phyloP scores from a whole-genome alignment of 2,329 filamentous ascomycete genomes.

The Corinectria fuckeliana region DNA sequence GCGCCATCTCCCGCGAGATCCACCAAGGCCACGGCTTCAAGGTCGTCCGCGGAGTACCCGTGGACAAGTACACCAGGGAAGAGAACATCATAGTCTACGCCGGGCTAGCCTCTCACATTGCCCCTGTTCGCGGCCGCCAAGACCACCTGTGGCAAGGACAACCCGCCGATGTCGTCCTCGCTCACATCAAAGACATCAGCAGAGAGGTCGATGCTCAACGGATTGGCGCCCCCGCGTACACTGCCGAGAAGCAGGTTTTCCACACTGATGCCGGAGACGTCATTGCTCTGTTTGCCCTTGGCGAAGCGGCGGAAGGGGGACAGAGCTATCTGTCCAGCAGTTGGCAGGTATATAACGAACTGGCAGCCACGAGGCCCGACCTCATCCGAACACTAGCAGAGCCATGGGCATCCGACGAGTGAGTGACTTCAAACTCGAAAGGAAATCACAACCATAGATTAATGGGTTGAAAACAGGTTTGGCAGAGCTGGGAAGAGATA shows the following conservation, averaged over 20 bases:
- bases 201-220: constrained; percentile 35
- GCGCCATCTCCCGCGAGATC: constrained; percentile 58
- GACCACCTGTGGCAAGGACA: constrained; percentile 53
- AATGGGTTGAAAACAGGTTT: constrained; percentile 49
- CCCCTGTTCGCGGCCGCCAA: constrained; percentile 57
- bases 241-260: constrained; percentile 66
- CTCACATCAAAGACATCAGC: constrained; percentile 36
- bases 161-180: constrained; percentile 50
- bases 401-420: constrained; percentile 55
- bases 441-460: not conserved
- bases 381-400: constrained; percentile 62
- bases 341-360: constrained; percentile 67
- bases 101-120: constrained; percentile 64
- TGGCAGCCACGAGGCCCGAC: constrained; percentile 64
- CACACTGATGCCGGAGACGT: constrained; percentile 54
- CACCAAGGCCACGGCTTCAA: constrained; percentile 66
- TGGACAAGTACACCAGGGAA: constrained; percentile 57
- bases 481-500: constrained; percentile 54
- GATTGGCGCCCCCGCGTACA: constrained; percentile 66
- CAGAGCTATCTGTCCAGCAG: constrained; percentile 64
- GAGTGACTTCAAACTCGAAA: constrained; percentile 17
- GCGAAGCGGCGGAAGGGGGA: constrained; percentile 59
- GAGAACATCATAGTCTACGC: constrained; percentile 66
- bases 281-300: constrained; percentile 63
- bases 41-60: constrained; percentile 62